Evolutionary conservation across 257 asterid species (phyloP).

Genomic region (Capsicum baccatum): DNA sequence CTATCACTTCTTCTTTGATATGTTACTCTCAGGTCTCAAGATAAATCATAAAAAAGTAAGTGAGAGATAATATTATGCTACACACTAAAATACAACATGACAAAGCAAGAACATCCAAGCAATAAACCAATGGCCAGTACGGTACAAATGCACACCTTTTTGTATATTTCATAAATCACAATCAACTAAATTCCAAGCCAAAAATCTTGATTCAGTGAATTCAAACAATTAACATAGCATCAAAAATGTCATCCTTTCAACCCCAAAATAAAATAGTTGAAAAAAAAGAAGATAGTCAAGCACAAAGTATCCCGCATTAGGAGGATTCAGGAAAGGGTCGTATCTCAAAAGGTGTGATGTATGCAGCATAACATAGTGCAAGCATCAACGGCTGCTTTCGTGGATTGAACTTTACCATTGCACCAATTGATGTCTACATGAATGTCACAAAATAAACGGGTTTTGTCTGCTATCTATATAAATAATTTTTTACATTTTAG

Average conservation of each 20-base stretch:
- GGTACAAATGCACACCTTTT: slow-evolving; percentile 21
- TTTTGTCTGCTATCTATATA: no score
- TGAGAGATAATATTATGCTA: slow-evolving; percentile 25
- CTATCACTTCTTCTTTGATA: slow-evolving; percentile 29
- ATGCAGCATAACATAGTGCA: no score
- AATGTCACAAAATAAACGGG: no score
- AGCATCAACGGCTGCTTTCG: no score
- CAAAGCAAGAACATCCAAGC: slow-evolving; percentile 31
- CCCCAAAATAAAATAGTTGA: not conserved
- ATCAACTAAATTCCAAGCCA: slow-evolving; percentile 46
- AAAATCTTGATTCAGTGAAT: slow-evolving; percentile 33
- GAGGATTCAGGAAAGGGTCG: no score
- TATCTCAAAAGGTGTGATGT: no score
- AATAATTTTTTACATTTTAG: no score
- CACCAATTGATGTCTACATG: no score
- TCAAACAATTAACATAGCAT: slow-evolving; percentile 36
- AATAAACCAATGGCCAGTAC: slow-evolving; percentile 31
- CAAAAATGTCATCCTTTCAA: slow-evolving; percentile 16
- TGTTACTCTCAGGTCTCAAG: not conserved
- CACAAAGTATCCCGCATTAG: no score
- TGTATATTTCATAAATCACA: slow-evolving; percentile 51
- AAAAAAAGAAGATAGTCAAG: not conserved
- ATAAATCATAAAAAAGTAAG: slow-evolving; percentile 35
- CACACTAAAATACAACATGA: slow-evolving; percentile 20
- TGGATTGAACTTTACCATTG: no score